These are phyloP conservation scores for Asterella californica DNA, from an alignment of 225 moss, liverwort and hornwort species.

Conservation along the genomic window DNA sequence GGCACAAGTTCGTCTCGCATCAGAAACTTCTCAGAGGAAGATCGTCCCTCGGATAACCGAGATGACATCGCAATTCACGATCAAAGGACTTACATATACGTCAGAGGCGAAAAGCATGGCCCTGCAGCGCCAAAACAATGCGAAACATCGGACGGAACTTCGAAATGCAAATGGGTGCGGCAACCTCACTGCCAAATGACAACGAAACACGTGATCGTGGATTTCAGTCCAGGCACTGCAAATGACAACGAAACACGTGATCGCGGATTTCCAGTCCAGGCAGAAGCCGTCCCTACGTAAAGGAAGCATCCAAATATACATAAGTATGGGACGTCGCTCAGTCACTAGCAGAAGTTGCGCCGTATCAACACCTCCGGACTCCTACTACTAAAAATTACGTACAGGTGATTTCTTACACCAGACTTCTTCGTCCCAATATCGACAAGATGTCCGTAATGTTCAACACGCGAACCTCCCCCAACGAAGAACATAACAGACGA, in stretches of 20 bases:
- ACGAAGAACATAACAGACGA: no score
- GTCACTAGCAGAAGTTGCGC: neutral
- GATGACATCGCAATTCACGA: neutral
- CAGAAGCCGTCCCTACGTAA: neutral
- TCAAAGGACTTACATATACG: neutral
- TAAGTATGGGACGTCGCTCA: neutral
- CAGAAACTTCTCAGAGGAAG: neutral
- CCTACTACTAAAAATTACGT: neutral
- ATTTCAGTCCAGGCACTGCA: neutral
- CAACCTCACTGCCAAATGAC: neutral
- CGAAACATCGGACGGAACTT: neutral
- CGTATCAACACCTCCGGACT: neutral
- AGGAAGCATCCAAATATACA: neutral
- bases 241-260: no score
- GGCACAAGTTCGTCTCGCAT: neutral
- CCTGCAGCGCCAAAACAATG: neutral
- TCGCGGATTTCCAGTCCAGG: neutral
- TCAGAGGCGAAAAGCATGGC: neutral
- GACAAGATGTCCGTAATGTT: neutral
- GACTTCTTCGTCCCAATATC: neutral
- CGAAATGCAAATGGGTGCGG: neutral
- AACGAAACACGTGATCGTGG: neutral
- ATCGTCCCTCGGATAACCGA: neutral
- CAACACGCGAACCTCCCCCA: neutral
- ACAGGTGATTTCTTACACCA: neutral